phyloP scores from a whole-genome alignment of 2,329 filamentous ascomycete species.

The Phialocephala subalpina region DNA sequence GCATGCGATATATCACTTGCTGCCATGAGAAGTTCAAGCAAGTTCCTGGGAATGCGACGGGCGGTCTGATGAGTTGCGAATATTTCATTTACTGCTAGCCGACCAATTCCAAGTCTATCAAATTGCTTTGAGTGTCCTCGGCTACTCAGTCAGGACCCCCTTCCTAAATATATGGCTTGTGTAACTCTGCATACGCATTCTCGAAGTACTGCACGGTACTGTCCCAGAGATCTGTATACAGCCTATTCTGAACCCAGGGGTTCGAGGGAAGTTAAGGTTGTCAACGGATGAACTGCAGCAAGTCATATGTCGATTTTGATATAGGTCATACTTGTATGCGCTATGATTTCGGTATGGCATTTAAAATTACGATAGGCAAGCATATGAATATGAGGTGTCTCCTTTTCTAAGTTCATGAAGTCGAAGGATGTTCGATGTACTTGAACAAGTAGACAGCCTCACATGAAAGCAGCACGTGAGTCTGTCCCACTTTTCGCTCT shows the following conservation, averaged over 20 bases:
- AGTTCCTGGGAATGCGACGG: not conserved
- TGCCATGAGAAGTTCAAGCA: not conserved
- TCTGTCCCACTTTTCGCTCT: no score
- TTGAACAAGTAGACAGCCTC: not conserved
- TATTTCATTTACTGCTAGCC: not conserved
- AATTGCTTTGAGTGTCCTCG: slow-evolving; percentile 5
- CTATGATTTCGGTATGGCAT: not conserved
- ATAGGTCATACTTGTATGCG: slow-evolving; percentile 3
- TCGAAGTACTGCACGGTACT: not conserved
- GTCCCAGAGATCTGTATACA: not conserved
- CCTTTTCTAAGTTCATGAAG: not conserved
- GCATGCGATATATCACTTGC: not conserved
- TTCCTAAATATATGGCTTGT: not conserved
- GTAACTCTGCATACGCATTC: not conserved
- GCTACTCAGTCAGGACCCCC: not conserved
- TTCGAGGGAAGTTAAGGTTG: not conserved
- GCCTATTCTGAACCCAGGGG: not conserved
- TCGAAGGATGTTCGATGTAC: slow-evolving; percentile 1
- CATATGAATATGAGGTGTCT: not conserved
- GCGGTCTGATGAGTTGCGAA: not conserved
- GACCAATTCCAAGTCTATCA: not conserved
- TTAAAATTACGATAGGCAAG: slow-evolving; percentile 2
- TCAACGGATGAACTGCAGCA: not conserved
- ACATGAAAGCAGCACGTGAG: not conserved
- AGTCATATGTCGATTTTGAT: not conserved